Conservation (phyloP, 768 basidiomycete species). For the Boletus vermiculosoides region DNA sequence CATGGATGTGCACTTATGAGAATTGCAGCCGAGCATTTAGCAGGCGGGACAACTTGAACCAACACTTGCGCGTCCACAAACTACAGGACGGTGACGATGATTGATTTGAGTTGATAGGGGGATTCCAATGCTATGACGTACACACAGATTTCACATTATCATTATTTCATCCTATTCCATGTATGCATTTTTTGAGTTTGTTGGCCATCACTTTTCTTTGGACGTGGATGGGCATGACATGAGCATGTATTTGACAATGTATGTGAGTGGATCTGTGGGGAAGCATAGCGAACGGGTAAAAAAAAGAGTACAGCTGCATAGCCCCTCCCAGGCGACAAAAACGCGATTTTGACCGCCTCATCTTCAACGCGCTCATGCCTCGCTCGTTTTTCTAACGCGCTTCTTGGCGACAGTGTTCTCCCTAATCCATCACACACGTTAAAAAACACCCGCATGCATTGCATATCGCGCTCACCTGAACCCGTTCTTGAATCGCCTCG, state of each 20-base stretch:
- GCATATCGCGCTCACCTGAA: slow-evolving; percentile 60
- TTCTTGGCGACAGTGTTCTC: slow-evolving; percentile 93
- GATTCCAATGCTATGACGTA: neutral
- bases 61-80: slow-evolving; percentile 66
- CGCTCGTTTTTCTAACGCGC: slow-evolving; percentile 59
- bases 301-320: slow-evolving; percentile 14
- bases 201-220: neutral
- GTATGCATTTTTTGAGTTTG: slow-evolving; percentile 1
- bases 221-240: slow-evolving; percentile 3
- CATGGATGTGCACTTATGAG: slow-evolving; percentile 47
- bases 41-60: slow-evolving; percentile 73
- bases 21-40: slow-evolving; percentile 72
- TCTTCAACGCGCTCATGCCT: slow-evolving; percentile 37
- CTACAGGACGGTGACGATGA: slow-evolving; percentile 18
- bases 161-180: slow-evolving; percentile 21
- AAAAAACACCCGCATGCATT: neutral
- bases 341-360: neutral
- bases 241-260: slow-evolving; percentile 18
- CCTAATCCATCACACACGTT: slow-evolving; percentile 37
- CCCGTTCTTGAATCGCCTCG: slow-evolving; percentile 97
- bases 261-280: neutral
- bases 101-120: neutral
- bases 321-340: neutral
- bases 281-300: slow-evolving; percentile 10
- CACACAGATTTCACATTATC: slow-evolving; percentile 8